Percentiles rank a stretch among this genome's conserved stretches.
Conservation (phyloP, 768 basidiomycete species). For the Lentinus brumalis region DNA sequence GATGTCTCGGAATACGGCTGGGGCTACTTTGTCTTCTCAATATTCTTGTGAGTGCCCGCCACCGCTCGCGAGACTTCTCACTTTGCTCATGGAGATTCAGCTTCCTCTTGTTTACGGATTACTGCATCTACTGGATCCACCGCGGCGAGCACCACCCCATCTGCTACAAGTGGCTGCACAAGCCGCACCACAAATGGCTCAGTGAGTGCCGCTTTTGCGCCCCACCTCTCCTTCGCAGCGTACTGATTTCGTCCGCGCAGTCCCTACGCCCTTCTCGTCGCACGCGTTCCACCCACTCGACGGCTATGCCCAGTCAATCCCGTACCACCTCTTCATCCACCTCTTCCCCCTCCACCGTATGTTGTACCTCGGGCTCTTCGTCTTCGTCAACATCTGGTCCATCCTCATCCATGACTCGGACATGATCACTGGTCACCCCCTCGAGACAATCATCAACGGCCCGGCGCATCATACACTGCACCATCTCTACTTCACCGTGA, state of each 20-base stretch:
- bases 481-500: constrained; percentile 95
- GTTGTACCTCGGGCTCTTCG: constrained; percentile 84
- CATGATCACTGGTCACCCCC: constrained; percentile 90
- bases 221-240: background rate
- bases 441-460: constrained; percentile 94
- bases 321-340: constrained; percentile 92
- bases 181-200: constrained; percentile 99
- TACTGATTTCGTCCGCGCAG: constrained; percentile 40
- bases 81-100: constrained; percentile 33
- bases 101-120: constrained; percentile 89
- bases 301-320: constrained; percentile 91
- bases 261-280: constrained; percentile 96
- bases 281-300: constrained; percentile 98
- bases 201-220: constrained; percentile 52
- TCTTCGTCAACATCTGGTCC: constrained; percentile 91
- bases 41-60: constrained; percentile 57
- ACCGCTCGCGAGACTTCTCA: background rate
- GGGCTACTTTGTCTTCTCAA: constrained; percentile 65
- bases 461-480: constrained; percentile 98
- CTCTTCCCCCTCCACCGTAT: constrained; percentile 88
- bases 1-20: constrained; percentile 80
- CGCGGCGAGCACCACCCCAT: constrained; percentile 82
- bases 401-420: constrained; percentile 99
- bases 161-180: constrained; percentile 90
- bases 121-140: constrained; percentile 96